Percentiles rank a stretch among this genome's conserved stretches.
Evolutionary conservation across 169 alveolate genomes (phyloP).

Genomic region (Pseudocohnilembus persalinus): DNA sequence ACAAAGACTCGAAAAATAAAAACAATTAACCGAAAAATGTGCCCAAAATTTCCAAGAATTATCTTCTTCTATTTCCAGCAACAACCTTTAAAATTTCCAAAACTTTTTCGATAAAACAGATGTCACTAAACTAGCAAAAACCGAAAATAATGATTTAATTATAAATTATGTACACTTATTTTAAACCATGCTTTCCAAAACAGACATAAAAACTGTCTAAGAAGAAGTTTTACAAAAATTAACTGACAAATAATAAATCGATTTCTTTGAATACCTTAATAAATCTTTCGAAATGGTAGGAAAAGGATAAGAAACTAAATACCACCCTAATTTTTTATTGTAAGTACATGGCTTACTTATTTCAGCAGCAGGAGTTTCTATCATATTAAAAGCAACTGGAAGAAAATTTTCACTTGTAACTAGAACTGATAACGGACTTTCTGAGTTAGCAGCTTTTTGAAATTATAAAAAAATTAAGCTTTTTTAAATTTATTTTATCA

Average conservation of each 20-base stretch:
- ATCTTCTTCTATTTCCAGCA: not conserved
- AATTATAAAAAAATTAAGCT: too few species aligned
- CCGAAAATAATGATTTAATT: not conserved
- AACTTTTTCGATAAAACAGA: not conserved
- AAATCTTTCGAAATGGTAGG: not conserved
- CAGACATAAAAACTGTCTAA: not conserved
- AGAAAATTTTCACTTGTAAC: not conserved
- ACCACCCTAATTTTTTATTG: not conserved
- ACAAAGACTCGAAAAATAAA: too few species aligned
- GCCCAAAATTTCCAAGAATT: too few species aligned
- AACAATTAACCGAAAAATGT: too few species aligned
- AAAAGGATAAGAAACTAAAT: not conserved
- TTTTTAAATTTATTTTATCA: too few species aligned
- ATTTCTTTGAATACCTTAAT: not conserved
- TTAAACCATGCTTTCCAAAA: not conserved
- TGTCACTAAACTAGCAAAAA: not conserved
- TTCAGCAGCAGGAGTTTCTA: not conserved
- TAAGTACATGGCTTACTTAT: not conserved
- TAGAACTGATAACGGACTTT: not conserved
- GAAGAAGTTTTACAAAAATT: not conserved
- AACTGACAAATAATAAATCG: not conserved
- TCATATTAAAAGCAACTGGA: not conserved
- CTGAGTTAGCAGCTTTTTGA: too few species aligned
- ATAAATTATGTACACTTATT: not conserved
- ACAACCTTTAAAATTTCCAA: not conserved